Evolutionary conservation across 2,329 filamentous ascomycete genomes (phyloP), one percentile per base, ranked within the genome.

Genomic region (Aspergillus persii): DNA sequence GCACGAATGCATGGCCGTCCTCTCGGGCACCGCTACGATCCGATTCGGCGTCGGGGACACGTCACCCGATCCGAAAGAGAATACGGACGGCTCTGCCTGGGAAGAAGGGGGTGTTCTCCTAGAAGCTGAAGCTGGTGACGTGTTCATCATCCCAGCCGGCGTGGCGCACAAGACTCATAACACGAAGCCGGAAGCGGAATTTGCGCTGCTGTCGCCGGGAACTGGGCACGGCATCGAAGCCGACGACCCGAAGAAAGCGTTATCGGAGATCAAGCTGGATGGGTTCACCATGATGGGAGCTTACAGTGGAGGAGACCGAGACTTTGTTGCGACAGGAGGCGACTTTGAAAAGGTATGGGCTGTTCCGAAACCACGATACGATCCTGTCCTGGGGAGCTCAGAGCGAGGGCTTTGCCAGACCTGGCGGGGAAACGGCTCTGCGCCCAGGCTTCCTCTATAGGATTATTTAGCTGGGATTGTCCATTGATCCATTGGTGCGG

Each of bases 1-100:
- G 8, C 51, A 53, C 33, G 51, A 53, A 26, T 53, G 51, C 36
- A 53, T 53, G 51, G 51, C 33, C n/a, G 51, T 53, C 8, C 51
- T 44, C n/a, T 53, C 31, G n/a, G 4, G 51, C 36, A 41, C 36
- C 36, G 36, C 36, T 6, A 41, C 12, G 12, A 41, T 41, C 36
- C 36, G 36, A 41, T 41, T 41, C 12, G 36, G 36, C 12, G 36
- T 41, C 36, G 36, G 36, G 4, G 36, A 41, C 36, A 41, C 36
- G 12, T 41, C 36, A 3, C 12, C 36, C 36, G 36, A 41, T 7
- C 12, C n/a, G 12, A 41, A 41, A 4, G 36, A 41, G 36, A 41
- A 41, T 15, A 41, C 36, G 4, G 11, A 41, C 4, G 36, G 36
- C 6, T 41, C 36, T 41, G 15, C 15, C 15, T 41, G 36, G 36